Base-by-base conservation (phyloP, 139 green algal genomes). In the Chlorella sp. region DNA sequence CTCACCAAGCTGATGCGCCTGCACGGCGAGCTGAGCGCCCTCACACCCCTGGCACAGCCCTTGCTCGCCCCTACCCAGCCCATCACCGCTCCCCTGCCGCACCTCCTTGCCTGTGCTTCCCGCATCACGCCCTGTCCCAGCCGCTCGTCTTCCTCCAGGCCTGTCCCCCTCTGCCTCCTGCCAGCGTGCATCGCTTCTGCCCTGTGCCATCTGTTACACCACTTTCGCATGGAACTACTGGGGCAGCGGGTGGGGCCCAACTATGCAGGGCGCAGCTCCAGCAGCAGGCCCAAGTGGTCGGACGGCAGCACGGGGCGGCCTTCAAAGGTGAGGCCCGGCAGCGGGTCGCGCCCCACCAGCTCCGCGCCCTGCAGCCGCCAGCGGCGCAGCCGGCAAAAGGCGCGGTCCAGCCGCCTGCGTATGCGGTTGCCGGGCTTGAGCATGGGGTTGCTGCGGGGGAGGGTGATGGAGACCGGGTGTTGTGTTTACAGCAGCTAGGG, bases 261-360 rank as follows among this genome's bases (percentile, higher is more conserved):
- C 34, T 30, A 28, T 34, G 76, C 26, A 3, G 76, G 43, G 43
- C 64, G 44, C 79, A 84, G 64, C 32, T 17, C 7, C 34, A 92
- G 58, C 40, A 95, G 76, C 69, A 95, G 44, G 2, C 92, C 92
- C 82, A 92, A 95, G 68, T 95, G 92, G 65, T 95, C 92, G 44
- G 65, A 87, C 9, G 92, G 92, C 75, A 95, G 85, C 58, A 95
- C 92, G 32, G 92, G 92, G 79, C 86, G 54, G 6, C 72, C 68
- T 22, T 48, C 67, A 60, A 85, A 87, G 22, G 76, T 82, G 26
- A 89, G 82, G 1, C 90, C 90, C 9, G 88, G 85, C 13, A 95
- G 67, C 0, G 87, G 41, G 56, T 92, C 41, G 56, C 26, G 90
- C 41, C 92, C 92, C 46, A 95, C 84, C 65, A 94, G 46, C 34